Base-by-base conservation (phyloP, 371 early-diverging fungal species). In the Mucor indicus region DNA sequence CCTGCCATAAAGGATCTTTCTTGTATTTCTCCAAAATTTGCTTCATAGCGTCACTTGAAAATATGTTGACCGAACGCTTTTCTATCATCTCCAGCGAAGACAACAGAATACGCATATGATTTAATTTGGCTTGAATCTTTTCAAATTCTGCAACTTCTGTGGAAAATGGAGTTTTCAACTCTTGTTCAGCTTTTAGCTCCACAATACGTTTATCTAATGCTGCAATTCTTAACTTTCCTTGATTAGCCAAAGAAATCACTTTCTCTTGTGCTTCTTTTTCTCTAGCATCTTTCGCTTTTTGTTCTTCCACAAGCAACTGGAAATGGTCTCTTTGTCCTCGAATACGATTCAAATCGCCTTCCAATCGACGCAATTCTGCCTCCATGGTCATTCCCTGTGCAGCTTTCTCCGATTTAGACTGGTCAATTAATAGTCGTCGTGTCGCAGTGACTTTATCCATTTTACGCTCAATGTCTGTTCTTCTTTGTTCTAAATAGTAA, bases 301-400 rank as follows among this genome's bases (percentile, higher is more conserved):
- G 75, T 29, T 84, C 79, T 33, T 92, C 92, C 6, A 88, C 70
- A 29, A 70, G 65, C 8, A 79, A 77, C 56, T 89, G 89, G 19
- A 92, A 75, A 30, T 73, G 70, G 66, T 96, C 93, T 31, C 96
- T 83, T 44, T 85, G 80, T 33, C 80, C 80, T 33, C 94, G 84
- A 40, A 93, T 67, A 19, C 92, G 77, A 6, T 81, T 76, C 35
- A 92, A 64, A 27, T 96, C 94, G 13, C 58, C 62, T 36, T 94
- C 90, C 17, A 91, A 48, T 38, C 79, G 77, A 31, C 80, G 73
- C 44, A 91, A 63, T 53, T 91, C 85, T 4, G 69, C 64, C 42
- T 87, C 88, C 31, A 90, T 55, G 0, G 67, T 64, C 46, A 42
- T 44, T 6, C 44, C 29, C 29, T 57, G 55, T 19, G 59, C 46